Conservation (phyloP, 2,329 filamentous ascomycete genomes). For the Alternaria alternata region DNA sequence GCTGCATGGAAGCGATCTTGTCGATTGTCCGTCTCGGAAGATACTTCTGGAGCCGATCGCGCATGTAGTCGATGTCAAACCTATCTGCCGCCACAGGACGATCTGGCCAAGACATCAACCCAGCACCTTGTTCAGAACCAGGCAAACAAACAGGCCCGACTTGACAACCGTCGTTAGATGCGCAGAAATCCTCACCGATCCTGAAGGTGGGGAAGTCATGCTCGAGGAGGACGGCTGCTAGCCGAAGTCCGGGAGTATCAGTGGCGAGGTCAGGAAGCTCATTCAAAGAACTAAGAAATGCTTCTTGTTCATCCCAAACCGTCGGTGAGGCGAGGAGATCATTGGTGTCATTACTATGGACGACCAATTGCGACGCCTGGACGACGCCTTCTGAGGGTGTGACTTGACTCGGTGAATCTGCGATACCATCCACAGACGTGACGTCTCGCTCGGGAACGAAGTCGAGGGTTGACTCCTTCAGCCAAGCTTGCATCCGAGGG, state of each 20-base stretch:
- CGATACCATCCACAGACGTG: background rate
- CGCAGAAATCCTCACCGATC: background rate
- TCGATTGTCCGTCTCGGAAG: background rate
- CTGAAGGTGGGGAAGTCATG: background rate
- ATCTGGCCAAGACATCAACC: background rate
- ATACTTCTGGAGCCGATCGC: background rate
- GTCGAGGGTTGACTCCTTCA: background rate
- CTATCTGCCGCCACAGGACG: background rate
- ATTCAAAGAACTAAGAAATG: background rate
- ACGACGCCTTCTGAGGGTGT: background rate
- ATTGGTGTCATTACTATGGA: background rate
- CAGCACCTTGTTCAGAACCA: background rate
- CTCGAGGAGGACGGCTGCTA: background rate
- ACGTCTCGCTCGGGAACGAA: background rate
- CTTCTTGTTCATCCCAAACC: background rate
- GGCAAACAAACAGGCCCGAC: background rate
- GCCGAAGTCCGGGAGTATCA: background rate
- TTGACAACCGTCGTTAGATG: background rate
- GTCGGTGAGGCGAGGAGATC: background rate
- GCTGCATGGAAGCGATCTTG: background rate
- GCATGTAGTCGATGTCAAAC: background rate
- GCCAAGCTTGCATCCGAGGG: background rate
- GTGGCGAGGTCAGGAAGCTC: background rate
- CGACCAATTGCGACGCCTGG: background rate
- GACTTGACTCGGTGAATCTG: background rate